These are phyloP conservation scores for Entomortierella parvispora DNA, from an alignment of 192 early-diverging fungal genomes.

Conservation along the genomic window DNA sequence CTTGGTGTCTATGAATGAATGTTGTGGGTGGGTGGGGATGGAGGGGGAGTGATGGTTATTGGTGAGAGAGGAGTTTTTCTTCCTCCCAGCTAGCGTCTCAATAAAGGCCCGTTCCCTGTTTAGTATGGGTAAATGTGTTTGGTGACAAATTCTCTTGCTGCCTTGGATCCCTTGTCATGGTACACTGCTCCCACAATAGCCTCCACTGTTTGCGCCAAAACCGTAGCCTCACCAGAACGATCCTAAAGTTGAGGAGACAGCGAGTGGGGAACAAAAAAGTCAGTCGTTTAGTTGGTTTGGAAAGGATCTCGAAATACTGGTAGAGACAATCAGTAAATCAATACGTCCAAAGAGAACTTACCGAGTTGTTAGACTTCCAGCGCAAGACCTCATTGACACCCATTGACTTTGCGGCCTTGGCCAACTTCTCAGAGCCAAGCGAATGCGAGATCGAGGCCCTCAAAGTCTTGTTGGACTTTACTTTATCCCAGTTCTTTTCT, in stretches of 20 bases:
- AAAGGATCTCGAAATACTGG: no score
- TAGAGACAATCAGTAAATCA: no score
- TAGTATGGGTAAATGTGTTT: slow-evolving; percentile 53
- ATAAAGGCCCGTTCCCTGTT: not conserved
- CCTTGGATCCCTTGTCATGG: slow-evolving; percentile 59
- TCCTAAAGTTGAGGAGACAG: no score
- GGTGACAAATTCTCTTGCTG: slow-evolving; percentile 52
- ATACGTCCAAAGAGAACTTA: not conserved
- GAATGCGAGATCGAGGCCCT: slow-evolving; percentile 21
- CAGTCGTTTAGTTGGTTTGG: no score
- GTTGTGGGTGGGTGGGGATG: no score
- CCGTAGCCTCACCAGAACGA: slow-evolving; percentile 36
- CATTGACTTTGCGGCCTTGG: slow-evolving; percentile 37
- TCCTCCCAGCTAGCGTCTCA: no score
- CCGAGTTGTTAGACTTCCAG: slow-evolving; percentile 40
- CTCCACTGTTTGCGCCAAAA: slow-evolving; percentile 54
- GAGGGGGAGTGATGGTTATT: no score
- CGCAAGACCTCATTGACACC: slow-evolving; percentile 44
- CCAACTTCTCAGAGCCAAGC: slow-evolving; percentile 15
- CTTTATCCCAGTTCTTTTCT: slow-evolving; percentile 47
- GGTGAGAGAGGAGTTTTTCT: no score
- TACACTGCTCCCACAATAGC: slow-evolving; percentile 62
- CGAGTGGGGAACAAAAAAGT: no score
- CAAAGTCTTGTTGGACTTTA: slow-evolving; percentile 43
- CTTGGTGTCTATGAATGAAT: no score